These are phyloP conservation scores for Aschersonia sp. DNA, from an alignment of 2,329 filamentous ascomycete genomes.

Conservation along the genomic window DNA sequence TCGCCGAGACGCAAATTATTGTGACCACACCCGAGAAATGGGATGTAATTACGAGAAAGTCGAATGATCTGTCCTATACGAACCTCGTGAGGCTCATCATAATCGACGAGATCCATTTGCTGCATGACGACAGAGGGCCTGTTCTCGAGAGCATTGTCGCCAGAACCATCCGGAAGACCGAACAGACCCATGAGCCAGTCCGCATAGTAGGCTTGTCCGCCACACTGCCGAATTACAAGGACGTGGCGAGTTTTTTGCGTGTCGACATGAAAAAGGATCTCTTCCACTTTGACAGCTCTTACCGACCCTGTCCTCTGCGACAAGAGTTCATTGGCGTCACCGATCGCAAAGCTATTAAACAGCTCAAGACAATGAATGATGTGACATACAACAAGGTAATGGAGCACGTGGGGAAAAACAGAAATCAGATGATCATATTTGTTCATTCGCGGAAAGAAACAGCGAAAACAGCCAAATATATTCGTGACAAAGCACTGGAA, in stretches of 20 bases:
- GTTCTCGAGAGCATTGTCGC: conserved; percentile 95
- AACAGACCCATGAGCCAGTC: conserved; percentile 88
- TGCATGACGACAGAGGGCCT: conserved; percentile 93
- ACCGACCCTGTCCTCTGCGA: conserved; percentile 80
- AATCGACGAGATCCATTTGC: conserved; percentile 94
- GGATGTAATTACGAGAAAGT: conserved; percentile 97
- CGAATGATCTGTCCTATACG: conserved; percentile 91
- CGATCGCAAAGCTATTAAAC: conserved; percentile 97
- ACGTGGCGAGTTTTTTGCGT: conserved; percentile 89
- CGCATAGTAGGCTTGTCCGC: conserved; percentile 86
- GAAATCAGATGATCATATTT: conserved; percentile 98
- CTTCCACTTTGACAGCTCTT: conserved; percentile 94
- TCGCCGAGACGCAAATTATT: conserved; percentile 93
- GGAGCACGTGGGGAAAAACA: conserved; percentile 83
- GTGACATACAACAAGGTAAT: conserved; percentile 96
- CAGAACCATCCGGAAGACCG: conserved; percentile 80
- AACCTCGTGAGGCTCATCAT: conserved; percentile 92
- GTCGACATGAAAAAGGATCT: conserved; percentile 75
- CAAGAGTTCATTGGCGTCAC: conserved; percentile 97
- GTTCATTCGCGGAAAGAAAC: conserved; percentile 98
- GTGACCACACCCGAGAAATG: conserved; percentile 98
- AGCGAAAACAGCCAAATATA: conserved; percentile 90
- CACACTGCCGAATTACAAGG: conserved; percentile 89
- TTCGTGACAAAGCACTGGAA: conserved; percentile 93
- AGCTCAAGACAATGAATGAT: conserved; percentile 98